Base-by-base conservation (phyloP, 106 monocot genomes). In the Dendrobium catenatum region DNA sequence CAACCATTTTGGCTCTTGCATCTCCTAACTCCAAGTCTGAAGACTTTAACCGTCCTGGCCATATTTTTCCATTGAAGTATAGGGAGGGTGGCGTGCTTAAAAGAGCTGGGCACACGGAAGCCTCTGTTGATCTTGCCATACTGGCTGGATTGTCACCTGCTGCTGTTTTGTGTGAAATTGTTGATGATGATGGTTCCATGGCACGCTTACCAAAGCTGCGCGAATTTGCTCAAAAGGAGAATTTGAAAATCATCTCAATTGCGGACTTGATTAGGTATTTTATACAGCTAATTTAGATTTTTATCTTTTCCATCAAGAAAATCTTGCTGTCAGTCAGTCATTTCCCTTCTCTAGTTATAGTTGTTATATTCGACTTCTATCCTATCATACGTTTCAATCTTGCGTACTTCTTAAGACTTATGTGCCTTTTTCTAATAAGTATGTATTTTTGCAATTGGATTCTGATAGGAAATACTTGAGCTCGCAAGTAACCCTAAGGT, bases 131-230 rank as follows among this genome's bases (percentile, higher is more conserved):
- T 84, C 89, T 97, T 73, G 87, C 90, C 41, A 75, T 92, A 22
- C 81, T 97, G 58, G 96, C 96, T 79, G 96, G 89, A 19, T 86
- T 97, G 61, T 82, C 87, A 17, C 94, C 94, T 75, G 88, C 72
- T 80, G 93, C 90, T 54, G 90, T 96, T 73, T 80, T 96, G 13
- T 96, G 94, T 83, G 96, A 94, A 81, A 84, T 96, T 79, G 94
- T 96, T 54, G 96, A 96, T 85, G 83, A 88, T 85, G 96, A 96
- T 90, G 96, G 96, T 47, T 96, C 96, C 40, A 94, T 96, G 96
- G 96, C 96, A 64, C 84, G 89, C n/a, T 81, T 96, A 29, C 96
- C 96, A 46, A 94, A 88, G 77, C 90, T 96, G 6, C 87, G 82
- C 61, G 90, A 96, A 84, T 89, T 96, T 86, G 94, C 92, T 20